Conservation (phyloP, 495 filamentous ascomycete species). For the Oidiodendron maius region DNA sequence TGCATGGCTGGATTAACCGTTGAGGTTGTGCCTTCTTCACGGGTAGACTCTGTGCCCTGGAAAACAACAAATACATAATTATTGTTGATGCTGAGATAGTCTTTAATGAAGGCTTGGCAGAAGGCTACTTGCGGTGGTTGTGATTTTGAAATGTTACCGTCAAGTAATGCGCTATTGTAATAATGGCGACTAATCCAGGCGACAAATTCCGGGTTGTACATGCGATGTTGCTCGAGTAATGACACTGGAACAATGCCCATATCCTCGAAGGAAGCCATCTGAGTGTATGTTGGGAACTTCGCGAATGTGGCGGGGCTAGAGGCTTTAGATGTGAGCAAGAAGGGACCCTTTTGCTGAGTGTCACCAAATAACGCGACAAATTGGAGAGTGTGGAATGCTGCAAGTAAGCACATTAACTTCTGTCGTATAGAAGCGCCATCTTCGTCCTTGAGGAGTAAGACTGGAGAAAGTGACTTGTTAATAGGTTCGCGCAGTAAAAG, state of each 20-base stretch:
- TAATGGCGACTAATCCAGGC: background rate
- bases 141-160: background rate
- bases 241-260: background rate
- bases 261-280: background rate
- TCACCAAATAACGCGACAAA: background rate
- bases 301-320: background rate
- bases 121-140: background rate
- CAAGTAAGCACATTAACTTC: background rate
- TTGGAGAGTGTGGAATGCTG: background rate
- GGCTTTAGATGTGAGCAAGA: background rate
- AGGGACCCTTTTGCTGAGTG: background rate
- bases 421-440: background rate
- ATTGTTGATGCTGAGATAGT: background rate
- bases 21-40: background rate
- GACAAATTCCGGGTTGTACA: background rate
- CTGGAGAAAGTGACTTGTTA: background rate
- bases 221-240: background rate
- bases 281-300: background rate
- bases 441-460: background rate
- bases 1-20: background rate
- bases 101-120: background rate
- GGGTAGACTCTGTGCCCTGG: background rate
- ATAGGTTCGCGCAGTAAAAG: background rate
- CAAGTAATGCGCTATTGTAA: constrained; percentile 1
- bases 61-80: background rate